These are phyloP conservation scores for Mycena rosella DNA, from an alignment of 768 basidiomycete genomes.

Conservation along the genomic window DNA sequence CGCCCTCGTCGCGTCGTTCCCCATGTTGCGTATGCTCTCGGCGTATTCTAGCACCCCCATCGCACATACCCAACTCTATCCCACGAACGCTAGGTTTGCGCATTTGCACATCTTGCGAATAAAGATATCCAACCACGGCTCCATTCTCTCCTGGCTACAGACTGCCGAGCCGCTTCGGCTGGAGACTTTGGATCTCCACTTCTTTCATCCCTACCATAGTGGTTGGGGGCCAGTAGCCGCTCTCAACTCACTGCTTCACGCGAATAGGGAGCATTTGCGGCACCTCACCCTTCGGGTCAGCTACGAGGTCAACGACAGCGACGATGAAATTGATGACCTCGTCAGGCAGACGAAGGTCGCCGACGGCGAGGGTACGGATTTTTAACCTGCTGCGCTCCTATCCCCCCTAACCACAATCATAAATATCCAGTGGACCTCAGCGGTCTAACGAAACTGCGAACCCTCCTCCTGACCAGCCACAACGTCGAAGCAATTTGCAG, in stretches of 20 bases:
- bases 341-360: no score
- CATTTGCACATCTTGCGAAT: conserved; percentile 20
- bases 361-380: no score
- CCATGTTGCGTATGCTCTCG: conserved; percentile 10
- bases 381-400: no score
- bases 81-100: conserved; percentile 1
- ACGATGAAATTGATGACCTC: no score
- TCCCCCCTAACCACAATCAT: no score
- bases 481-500: no score
- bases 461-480: no score
- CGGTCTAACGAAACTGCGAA: no score
- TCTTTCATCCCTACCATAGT: conserved; percentile 25
- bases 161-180: not conserved
- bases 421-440: no score
- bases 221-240: conserved; percentile 26
- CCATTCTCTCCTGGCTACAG: conserved; percentile 12
- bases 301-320: conserved; percentile 15
- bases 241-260: conserved; percentile 4
- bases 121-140: conserved; percentile 1
- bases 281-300: not conserved
- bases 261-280: conserved; percentile 3
- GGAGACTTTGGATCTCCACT: conserved; percentile 7
- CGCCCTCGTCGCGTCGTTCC: conserved; percentile 9
- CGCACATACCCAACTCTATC: not conserved
- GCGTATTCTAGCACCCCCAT: conserved; percentile 3